Base-by-base conservation (phyloP, 768 basidiomycete species). In the Russula emetica region DNA sequence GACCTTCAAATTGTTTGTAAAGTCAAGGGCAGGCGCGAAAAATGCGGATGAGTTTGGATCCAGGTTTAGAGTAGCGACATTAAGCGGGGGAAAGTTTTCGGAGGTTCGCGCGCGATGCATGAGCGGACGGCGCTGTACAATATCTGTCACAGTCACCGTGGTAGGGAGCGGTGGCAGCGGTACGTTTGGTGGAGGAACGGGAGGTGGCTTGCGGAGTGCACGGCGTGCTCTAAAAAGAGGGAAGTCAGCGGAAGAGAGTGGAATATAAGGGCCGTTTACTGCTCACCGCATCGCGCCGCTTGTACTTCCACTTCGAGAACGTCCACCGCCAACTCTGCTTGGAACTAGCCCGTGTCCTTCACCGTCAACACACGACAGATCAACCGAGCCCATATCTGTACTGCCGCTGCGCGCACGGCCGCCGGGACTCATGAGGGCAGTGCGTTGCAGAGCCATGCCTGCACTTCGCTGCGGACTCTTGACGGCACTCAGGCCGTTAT, bases 401-500 rank as follows among this genome's bases (percentile, higher is more conserved):
- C 66, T 67, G 30, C 67, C 67, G 38, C 66, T 63, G 47, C 56
- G 67, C 5, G 34, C 38, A 5, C 67, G 67, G n/a, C 18, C 44
- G 20, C 26, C 42, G 18, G 69, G 75, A 51, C 32, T 79, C 49
- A 66, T 76, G 55, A 80, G 80, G 54, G 76, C 74, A 63, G 81
- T 83, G 28, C 84, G 72, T 50, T 80, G 80, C n/a, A 79, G 66
- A 0, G 85, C 84, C 32, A 76, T 76, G 26, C 78, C 77, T 0
- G 81, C 84, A 1, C 74, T 80, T 40, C 84, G 79, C 16, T 77
- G 69, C 1, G 85, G 83, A 0, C 84, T 83, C 62, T 85, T 85
- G 68, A 88, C 84, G 40, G 77, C 71, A 47, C 78, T 77, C 73
- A 87, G 81, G 1, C 85, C 84, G 9, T 79, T 83, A 14, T 77